Evolutionary conservation across 306 rosid species (phyloP), one percentile per base, ranked within the genome.

Genomic region (Rosa chinensis): DNA sequence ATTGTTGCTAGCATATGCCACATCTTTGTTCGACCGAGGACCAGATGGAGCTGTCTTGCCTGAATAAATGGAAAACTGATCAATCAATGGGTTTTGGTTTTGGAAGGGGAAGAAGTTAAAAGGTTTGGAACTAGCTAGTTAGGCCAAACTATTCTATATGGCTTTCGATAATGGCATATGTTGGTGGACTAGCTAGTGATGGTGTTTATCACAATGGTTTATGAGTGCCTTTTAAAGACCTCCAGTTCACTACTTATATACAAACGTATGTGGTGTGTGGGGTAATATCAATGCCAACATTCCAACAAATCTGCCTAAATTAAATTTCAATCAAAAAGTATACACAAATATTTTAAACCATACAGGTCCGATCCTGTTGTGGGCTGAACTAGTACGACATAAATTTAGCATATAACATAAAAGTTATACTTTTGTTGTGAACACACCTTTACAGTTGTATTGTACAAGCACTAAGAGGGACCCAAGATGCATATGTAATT

Each of bases 151-250:
- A 70, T 66, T 67, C 14, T 75, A 56, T 62, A 7, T 78, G 76
- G 78, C 63, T 82, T 86, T 85, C 81, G 76, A 86, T 88, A 88
- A 86, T 86, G 88, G 85, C 53, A 58, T 58, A 45, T 66, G 75
- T 83, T 70, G 70, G 39, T 72, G 81, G 86, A 77, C 56, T 83
- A 77, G 80, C 79, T 74, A 82, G 92, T 92, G 98, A 89, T 84
- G 39, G 94, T 89, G 82, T 85, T 85, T 88, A 84, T 92, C 94
- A 87, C 87, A 85, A 85, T 78, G 88, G 79, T 67, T 80, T 81
- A 72, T 79, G 86, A 77, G 43, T 81, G 77, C 87, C 84, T 83
- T 88, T 83, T 88, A 78, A 81, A 80, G 82, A 78, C 88, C 79
- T 80, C 80, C 82, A 66, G 50, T 63, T 62, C 72, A 74, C 47